A percentile compares a stretch with the other conserved stretches of the same genome.
Conservation (phyloP, 2,329 filamentous ascomycete genomes). For the Colletotrichum spinosum region DNA sequence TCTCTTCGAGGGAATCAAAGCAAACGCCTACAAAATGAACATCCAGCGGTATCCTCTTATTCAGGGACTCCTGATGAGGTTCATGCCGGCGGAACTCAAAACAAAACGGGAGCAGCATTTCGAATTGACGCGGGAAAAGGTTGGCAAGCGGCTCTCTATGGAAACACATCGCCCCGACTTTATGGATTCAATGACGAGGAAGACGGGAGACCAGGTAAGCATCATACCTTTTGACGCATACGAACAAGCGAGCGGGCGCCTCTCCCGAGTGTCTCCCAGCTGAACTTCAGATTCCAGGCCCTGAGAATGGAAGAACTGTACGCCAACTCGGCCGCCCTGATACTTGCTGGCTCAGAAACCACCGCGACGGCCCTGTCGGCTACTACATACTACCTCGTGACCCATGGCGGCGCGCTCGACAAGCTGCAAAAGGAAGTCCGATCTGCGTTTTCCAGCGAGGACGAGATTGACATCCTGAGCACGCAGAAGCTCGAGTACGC, state of each 20-base stretch:
- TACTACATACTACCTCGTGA: conserved; percentile 12
- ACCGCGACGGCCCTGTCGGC: conserved; percentile 26
- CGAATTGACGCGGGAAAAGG: conserved; percentile 2
- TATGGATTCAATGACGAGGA: conserved; percentile 24
- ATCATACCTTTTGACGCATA: no score
- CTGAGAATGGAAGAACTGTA: conserved; percentile 30
- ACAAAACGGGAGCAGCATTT: conserved; percentile 2
- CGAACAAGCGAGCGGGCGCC: no score
- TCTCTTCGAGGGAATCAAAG: conserved; percentile 34
- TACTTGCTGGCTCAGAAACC: conserved; percentile 30
- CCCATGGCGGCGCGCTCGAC: not conserved
- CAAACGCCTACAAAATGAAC: not conserved
- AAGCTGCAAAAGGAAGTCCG: conserved; percentile 51
- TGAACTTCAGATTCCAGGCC: not conserved
- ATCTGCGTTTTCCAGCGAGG: conserved; percentile 43
- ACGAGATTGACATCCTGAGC: conserved; percentile 47
- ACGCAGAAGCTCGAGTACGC: conserved; percentile 47
- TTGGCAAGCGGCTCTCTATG: conserved; percentile 13
- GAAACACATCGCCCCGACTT: conserved; percentile 19
- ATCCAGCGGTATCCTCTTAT: not conserved
- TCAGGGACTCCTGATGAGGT: not conserved
- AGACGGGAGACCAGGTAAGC: not conserved
- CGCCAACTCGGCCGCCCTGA: conserved; percentile 21
- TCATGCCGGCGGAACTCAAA: not conserved
- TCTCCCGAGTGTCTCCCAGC: not conserved